A percentile compares a stretch with the other conserved stretches of the same genome.
These are phyloP conservation scores for Euphorbia corollata DNA, from an alignment of 441 rosid genomes.

Conservation along the genomic window DNA sequence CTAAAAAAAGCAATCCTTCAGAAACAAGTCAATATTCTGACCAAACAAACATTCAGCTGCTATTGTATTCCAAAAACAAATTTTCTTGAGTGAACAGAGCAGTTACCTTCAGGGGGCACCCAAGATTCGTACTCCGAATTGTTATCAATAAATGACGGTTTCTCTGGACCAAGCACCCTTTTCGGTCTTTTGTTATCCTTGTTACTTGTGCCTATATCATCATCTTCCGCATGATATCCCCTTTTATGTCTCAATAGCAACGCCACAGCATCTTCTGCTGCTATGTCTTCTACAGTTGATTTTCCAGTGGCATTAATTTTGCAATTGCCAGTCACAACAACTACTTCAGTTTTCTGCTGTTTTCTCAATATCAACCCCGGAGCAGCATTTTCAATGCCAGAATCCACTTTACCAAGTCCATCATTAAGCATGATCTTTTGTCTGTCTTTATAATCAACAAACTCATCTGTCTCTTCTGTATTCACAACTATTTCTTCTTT, in stretches of 20 bases:
- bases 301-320: conserved; percentile 22
- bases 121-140: conserved; percentile 60
- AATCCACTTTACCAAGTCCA: conserved; percentile 20
- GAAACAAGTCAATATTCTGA: neutral
- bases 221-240: conserved; percentile 52
- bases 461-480: conserved; percentile 46
- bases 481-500: conserved; percentile 30
- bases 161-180: conserved; percentile 68
- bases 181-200: conserved; percentile 53
- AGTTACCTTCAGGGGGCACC: conserved; percentile 92
- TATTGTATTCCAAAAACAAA: neutral
- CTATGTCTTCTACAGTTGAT: conserved; percentile 35
- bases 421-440: conserved; percentile 38
- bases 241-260: conserved; percentile 69
- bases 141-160: conserved; percentile 57
- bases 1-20: neutral
- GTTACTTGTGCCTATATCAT: conserved; percentile 20
- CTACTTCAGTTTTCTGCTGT: conserved; percentile 42
- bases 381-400: conserved; percentile 45
- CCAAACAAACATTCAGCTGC: neutral
- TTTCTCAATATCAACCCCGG: conserved; percentile 85
- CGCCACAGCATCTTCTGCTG: conserved; percentile 81
- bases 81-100: neutral
- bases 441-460: conserved; percentile 83
- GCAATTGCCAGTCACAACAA: conserved; percentile 28